Evolutionary conservation across 2,329 filamentous ascomycete genomes (phyloP).

Genomic region (Colletotrichum salicis): DNA sequence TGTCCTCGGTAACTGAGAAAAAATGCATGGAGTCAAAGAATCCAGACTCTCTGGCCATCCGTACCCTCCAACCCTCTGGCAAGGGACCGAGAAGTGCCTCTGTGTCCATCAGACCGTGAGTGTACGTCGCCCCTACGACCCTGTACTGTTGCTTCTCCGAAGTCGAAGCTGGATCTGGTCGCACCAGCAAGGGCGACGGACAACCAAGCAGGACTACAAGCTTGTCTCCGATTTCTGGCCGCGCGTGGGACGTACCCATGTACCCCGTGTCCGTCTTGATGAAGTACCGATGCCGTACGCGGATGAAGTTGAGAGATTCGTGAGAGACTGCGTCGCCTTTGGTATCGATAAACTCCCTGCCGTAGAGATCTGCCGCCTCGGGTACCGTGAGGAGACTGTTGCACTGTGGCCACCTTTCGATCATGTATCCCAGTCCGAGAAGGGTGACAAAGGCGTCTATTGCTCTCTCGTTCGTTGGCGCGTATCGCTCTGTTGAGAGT

Average conservation of each 20-base stretch:
- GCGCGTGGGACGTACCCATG: constrained; percentile 1
- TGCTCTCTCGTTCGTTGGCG: background rate
- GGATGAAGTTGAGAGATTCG: constrained; percentile 3
- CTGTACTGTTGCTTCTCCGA: background rate
- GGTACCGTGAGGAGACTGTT: constrained; percentile 1
- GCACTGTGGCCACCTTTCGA: constrained; percentile 4
- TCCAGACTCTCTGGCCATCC: background rate
- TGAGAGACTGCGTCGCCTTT: background rate
- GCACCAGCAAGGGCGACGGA: background rate
- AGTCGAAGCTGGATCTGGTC: background rate
- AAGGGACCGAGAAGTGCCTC: constrained; percentile 20
- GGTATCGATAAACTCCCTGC: background rate
- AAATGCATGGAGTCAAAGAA: constrained; percentile 7
- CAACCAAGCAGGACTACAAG: background rate
- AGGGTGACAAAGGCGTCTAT: background rate
- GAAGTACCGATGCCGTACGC: background rate
- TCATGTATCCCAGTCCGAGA: background rate
- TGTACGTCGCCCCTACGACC: constrained; percentile 16
- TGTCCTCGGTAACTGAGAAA: background rate
- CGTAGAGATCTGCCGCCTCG: background rate
- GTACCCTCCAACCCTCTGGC: background rate
- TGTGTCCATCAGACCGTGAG: constrained; percentile 16
- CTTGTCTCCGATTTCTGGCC: background rate
- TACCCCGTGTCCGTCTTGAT: background rate
- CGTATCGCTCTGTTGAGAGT: background rate